Evolutionary conservation across 495 filamentous ascomycete species (phyloP), one percentile per base, ranked within the genome.

Genomic region (Polyplosphaeria fusca): DNA sequence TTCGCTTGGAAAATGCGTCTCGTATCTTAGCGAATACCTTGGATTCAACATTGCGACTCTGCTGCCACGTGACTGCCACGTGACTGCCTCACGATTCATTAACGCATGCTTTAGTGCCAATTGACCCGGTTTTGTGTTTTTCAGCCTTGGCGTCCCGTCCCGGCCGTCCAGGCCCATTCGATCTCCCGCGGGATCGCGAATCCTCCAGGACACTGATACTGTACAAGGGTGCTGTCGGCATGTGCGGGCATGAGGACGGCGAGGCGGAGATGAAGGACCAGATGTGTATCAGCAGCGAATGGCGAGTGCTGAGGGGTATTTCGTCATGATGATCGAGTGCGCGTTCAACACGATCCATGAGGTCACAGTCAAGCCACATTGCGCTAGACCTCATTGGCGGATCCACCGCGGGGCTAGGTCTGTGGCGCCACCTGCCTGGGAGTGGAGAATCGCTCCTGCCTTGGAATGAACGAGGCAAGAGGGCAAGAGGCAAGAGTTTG

Each of bases 241-340:
- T 35, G 7, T 35, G 30, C 30, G 7, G 30, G 7, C 30, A 7
- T 35, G 30, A 19, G 39, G 9, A 42, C 5, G 5, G 39, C 39
- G 9, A 42, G 39, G 39, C 30, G 7, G 39, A 42, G 18, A 13
- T 20, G 19, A 42, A 12, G 39, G n/a, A n/a, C n/a, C n/a, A n/a
- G n/a, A n/a, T 42, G 39, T 42, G 39, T 42, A 42, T 42, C 39
- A 42, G 39, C 39, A 42, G 39, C 39, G 39, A 42, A 42, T 42
- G 39, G 19, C 11, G 18, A 13, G 5, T 42, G 39, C 9, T 42
- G 39, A 14, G 14, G 30, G 14, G 14, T 7, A 35, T 20, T 11
- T 42, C 39, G 39, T 42, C 39, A 42, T 42, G 20, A 18, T 42
- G 39, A 42, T 5, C 9, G 20, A 13, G 19, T 11, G 9, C 11